Base-by-base conservation (phyloP, 441 rosid genomes). In the Cnidoscolus chayamansa region DNA sequence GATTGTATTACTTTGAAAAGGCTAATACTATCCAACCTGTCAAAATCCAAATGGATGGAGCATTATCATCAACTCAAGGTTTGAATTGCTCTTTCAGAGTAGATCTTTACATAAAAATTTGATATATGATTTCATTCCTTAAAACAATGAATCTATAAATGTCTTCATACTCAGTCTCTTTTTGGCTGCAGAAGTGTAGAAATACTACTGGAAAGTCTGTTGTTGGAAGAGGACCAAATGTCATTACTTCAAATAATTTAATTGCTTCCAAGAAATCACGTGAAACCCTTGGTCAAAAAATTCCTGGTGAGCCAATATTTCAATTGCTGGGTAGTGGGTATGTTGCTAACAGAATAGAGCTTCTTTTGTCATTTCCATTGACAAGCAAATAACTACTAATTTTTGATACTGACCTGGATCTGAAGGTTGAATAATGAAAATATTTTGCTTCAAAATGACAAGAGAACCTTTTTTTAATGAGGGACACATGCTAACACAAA, bases 1-100 rank as follows among this genome's bases (percentile, higher is more conserved):
- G 97, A 91, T 65, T 81, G 81, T 50, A 84, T 81, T 80, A 79
- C 80, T 74, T 49, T 93, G 74, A 88, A 85, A 84, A 90, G 85
- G 83, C 85, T 91, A 55, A 84, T 86, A 4, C 82, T 95, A 61
- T 79, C 82, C 65, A 80, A 81, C 80, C 75, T 81, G 48, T 81
- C 77, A 17, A 92, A 87, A 77, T 91, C 92, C 74, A 89, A 79
- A 72, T 88, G 94, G 97, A 89, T 92, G 70, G 93, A 86, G 79
- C 80, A 77, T 62, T 84, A 81, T 81, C 63, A 80, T 75, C 80
- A 58, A 58, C 85, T 89, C 48, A 91, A 91, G 98, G 99, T 91
- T 71, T 47, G 80, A 68, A 74, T 72, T 57, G n/a, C 70, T 72
- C 25, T 74, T 74, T 37, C 11, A 61, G 32, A 25, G 25, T 25